Evolutionary conservation across 2,329 filamentous ascomycete genomes (phyloP).

Genomic region (Annulohypoxylon truncatum): DNA sequence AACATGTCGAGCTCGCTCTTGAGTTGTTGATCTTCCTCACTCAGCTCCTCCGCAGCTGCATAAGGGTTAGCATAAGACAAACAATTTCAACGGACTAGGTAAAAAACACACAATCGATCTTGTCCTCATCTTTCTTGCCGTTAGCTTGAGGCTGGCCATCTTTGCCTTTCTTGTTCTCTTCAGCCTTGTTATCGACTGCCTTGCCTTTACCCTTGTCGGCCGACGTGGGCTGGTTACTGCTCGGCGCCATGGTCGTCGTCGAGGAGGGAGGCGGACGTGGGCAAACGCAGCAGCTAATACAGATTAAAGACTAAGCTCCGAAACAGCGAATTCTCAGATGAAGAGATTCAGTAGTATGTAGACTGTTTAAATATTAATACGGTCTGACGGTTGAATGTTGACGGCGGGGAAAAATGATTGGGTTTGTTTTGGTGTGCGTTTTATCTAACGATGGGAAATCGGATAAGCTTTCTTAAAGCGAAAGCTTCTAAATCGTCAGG

Average conservation of each 20-base stretch:
- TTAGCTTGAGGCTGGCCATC: slow-evolving; percentile 77
- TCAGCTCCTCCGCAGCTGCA: slow-evolving; percentile 82
- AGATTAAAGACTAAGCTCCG: slow-evolving; percentile 34
- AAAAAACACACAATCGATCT: slow-evolving; percentile 57
- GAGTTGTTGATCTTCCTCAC: slow-evolving; percentile 96
- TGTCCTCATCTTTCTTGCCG: slow-evolving; percentile 82
- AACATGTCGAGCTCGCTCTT: slow-evolving; percentile 99
- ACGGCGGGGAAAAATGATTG: background rate
- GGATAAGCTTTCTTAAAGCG: slow-evolving; percentile 24
- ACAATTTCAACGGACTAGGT: background rate
- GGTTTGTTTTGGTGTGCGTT: slow-evolving; percentile 1
- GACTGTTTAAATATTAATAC: slow-evolving; percentile 13
- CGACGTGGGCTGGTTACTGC: slow-evolving; percentile 85
- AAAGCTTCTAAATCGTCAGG: slow-evolving; percentile 31
- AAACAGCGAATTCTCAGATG: slow-evolving; percentile 32
- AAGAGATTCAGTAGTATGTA: slow-evolving; percentile 3
- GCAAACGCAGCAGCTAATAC: slow-evolving; percentile 35
- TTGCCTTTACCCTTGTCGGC: slow-evolving; percentile 98
- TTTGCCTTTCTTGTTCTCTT: slow-evolving; percentile 70
- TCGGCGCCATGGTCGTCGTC: slow-evolving; percentile 82
- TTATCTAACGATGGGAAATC: slow-evolving; percentile 8
- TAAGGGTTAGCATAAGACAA: slow-evolving; percentile 51
- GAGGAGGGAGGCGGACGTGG: slow-evolving; percentile 40
- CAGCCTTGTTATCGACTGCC: slow-evolving; percentile 74
- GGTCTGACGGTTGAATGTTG: background rate